Evolutionary conservation across 331 rosid species (phyloP).

Genomic region (Quercus tomentella): DNA sequence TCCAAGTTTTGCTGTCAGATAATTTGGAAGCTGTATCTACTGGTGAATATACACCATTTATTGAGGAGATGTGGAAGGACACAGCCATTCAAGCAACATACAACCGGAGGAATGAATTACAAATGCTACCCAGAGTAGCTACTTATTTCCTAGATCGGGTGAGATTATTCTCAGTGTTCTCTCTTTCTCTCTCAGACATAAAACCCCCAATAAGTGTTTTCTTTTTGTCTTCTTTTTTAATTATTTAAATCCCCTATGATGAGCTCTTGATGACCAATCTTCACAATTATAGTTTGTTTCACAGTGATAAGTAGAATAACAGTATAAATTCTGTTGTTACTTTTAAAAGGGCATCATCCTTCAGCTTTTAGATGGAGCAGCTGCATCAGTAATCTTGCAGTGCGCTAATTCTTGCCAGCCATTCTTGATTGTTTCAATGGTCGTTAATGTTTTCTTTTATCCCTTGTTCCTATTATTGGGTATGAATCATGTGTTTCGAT

Average conservation of each 20-base stretch:
- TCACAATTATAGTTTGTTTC: not conserved
- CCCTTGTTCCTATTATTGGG: not conserved
- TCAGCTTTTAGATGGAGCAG: not conserved
- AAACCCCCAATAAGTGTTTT: not conserved
- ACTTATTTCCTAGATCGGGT: slow-evolving; percentile 78
- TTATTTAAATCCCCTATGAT: not conserved
- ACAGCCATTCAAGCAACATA: slow-evolving; percentile 89
- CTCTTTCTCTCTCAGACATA: not conserved
- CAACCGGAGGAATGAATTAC: slow-evolving; percentile 67
- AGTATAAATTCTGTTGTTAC: not conserved
- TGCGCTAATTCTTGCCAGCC: not conserved
- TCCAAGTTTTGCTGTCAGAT: slow-evolving; percentile 55
- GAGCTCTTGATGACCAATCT: not conserved
- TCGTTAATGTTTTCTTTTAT: not conserved
- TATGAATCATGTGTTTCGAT: not conserved
- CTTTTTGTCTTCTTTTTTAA: not conserved
- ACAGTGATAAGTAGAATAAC: not conserved
- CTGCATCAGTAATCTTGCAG: not conserved
- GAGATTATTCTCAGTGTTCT: slow-evolving; percentile 23
- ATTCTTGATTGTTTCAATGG: not conserved
- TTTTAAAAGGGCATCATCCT: not conserved
- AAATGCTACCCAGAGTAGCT: slow-evolving; percentile 74
- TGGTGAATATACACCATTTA: slow-evolving; percentile 53
- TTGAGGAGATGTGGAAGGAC: slow-evolving; percentile 80
- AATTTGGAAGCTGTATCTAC: slow-evolving; percentile 61